Conservation (phyloP, 2,329 filamentous ascomycete genomes). For the Cyphellophora attinorum region DNA sequence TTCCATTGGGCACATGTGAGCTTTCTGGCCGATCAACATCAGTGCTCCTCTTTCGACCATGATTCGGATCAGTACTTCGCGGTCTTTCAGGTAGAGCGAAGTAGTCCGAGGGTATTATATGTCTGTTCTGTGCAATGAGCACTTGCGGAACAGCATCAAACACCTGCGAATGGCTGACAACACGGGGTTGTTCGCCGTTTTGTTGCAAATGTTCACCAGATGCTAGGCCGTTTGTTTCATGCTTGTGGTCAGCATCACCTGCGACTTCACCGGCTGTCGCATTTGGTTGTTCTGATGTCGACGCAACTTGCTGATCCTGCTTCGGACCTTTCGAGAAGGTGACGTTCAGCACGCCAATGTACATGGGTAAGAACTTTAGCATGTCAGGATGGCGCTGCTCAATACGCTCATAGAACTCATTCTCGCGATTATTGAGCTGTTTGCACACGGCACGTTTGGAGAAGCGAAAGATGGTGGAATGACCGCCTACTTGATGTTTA, state of each 20-base stretch:
- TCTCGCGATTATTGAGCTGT: slow-evolving; percentile 94
- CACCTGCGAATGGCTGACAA: slow-evolving; percentile 68
- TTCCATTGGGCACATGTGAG: background rate
- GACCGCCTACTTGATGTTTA: slow-evolving; percentile 92
- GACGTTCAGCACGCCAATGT: slow-evolving; percentile 94
- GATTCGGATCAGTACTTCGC: slow-evolving; percentile 24
- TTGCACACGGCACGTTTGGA: slow-evolving; percentile 94
- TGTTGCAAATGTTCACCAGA: slow-evolving; percentile 5
- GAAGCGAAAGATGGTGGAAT: slow-evolving; percentile 93
- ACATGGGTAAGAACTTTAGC: slow-evolving; percentile 83
- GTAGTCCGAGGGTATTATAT: slow-evolving; percentile 80
- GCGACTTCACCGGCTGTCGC: slow-evolving; percentile 1
- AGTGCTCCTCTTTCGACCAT: slow-evolving; percentile 13
- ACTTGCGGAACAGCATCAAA: slow-evolving; percentile 73
- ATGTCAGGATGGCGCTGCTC: slow-evolving; percentile 85
- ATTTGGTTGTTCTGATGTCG: slow-evolving; percentile 2
- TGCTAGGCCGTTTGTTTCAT: background rate
- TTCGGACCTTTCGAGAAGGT: slow-evolving; percentile 81
- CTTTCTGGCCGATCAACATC: slow-evolving; percentile 4
- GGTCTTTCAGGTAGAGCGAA: slow-evolving; percentile 52
- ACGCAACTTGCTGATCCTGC: no score
- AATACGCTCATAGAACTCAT: slow-evolving; percentile 96
- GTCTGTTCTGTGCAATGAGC: slow-evolving; percentile 85
- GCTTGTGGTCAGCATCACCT: no score
- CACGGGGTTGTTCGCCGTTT: slow-evolving; percentile 36